Base-by-base conservation (phyloP, 1,139 yeast species). In the Schizosaccharomyces versatilis region DNA sequence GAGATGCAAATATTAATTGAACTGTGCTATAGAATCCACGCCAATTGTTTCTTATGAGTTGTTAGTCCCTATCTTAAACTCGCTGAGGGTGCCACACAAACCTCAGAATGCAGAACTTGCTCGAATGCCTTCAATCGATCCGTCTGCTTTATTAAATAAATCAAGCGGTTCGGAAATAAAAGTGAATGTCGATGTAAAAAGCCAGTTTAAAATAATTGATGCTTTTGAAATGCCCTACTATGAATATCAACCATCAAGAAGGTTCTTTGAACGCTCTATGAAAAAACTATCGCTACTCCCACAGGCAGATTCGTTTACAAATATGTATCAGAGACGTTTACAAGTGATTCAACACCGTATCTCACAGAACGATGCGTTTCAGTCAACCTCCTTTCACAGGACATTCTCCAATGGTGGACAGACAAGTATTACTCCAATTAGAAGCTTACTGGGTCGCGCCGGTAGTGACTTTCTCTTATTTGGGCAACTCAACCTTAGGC, bases 381-480 rank as follows among this genome's bases (percentile, higher is more conserved):
- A 79, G 60, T 73, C 76, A 17, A 68, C 76, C 1, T 41, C 71
- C 60, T 62, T 69, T 67, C 15, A 32, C 15, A 32, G 48, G 56
- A 65, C 70, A 38, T 58, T 66, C 57, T 60, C 69, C 1, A 64
- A 69, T 17, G 62, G 65, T n/a, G 24, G 24, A 8, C 12, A 19
- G 6, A n/a, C 78, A 62, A 75, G 80, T 54, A 77, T 88, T 52
- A 82, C 95, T 0, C 72, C 78, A 47, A 79, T 90, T 57, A 86
- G 86, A 62, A 88, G 86, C 64, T 71, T 90, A 59, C 68, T 88
- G 39, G 99, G 98, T 36, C 71, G 95, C 57, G 84, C 82, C 61
- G 90, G 90, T 5, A 72, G 76, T 55, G 74, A 78, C 57, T 93
- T 90, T 63, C 70, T 84, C 38, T 65, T 93, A 1, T 78, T 88